These are phyloP conservation scores for Odontarrhena argentea DNA, from an alignment of 345 rosid species.

Conservation along the genomic window DNA sequence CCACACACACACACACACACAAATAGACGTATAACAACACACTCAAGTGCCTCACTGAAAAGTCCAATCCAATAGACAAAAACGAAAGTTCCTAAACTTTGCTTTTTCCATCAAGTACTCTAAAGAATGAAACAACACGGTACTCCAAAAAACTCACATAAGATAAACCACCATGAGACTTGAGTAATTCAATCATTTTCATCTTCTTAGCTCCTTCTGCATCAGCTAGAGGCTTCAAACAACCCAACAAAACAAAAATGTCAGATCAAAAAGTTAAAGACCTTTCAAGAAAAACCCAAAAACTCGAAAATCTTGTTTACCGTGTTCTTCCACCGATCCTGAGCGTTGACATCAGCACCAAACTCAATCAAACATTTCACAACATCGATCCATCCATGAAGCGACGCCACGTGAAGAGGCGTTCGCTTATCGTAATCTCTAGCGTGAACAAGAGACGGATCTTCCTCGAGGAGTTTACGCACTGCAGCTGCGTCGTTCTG, in stretches of 20 bases:
- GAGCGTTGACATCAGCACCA: constrained; percentile 99
- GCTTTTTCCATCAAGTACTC: not conserved
- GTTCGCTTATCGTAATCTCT: constrained; percentile 93
- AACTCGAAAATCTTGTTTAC: constrained; percentile 36
- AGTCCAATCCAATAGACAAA: constrained; percentile 15
- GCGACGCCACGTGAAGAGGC: constrained; percentile 95
- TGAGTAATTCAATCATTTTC: constrained; percentile 72
- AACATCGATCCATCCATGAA: constrained; percentile 93
- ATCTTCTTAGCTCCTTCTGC: constrained; percentile 95
- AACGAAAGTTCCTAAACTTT: constrained; percentile 18
- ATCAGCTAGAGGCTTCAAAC: constrained; percentile 89
- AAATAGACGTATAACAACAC: not conserved
- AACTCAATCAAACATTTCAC: constrained; percentile 81
- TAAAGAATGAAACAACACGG: not conserved
- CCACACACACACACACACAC: not conserved
- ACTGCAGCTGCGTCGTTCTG: constrained; percentile 89
- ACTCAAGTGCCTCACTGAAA: not conserved
- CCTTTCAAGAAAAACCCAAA: not conserved
- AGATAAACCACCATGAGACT: constrained; percentile 85
- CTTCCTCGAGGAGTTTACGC: constrained; percentile 90
- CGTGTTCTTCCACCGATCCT: constrained; percentile 99
- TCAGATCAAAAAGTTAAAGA: constrained; percentile 3
- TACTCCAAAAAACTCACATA: constrained; percentile 59
- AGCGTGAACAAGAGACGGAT: constrained; percentile 78
- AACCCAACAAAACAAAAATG: not conserved